These are phyloP conservation scores for Phaffomyces antillensis DNA, from an alignment of 805 yeast genomes.

Conservation along the genomic window DNA sequence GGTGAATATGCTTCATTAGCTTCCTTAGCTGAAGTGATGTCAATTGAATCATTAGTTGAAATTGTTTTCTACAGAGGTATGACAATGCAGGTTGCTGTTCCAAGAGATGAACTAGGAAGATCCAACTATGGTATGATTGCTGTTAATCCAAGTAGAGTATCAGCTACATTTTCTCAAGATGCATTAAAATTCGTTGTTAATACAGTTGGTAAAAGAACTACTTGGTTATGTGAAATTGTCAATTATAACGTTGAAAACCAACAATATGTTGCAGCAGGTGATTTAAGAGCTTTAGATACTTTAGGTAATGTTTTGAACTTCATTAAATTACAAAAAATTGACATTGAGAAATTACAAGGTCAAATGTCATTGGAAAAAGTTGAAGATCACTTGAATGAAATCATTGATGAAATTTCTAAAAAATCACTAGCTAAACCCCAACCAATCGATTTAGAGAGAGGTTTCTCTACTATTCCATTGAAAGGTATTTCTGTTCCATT, in stretches of 20 bases:
- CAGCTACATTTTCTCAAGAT: slow-evolving; percentile 82
- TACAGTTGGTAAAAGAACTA: slow-evolving; percentile 74
- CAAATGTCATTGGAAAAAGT: slow-evolving; percentile 82
- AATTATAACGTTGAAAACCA: slow-evolving; percentile 97
- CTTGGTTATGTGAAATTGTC: slow-evolving; percentile 95
- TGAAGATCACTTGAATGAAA: slow-evolving; percentile 80
- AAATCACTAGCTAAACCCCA: slow-evolving; percentile 84
- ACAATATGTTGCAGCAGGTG: slow-evolving; percentile 99
- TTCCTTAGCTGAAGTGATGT: slow-evolving; percentile 97
- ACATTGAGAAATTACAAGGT: slow-evolving; percentile 80
- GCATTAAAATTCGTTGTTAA: slow-evolving; percentile 93
- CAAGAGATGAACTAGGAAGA: slow-evolving; percentile 91
- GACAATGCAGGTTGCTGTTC: slow-evolving; percentile 99
- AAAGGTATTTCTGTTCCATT: slow-evolving; percentile 99
- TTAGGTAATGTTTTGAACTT: slow-evolving; percentile 89
- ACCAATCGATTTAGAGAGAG: slow-evolving; percentile 96
- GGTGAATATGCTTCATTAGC: slow-evolving; percentile 99
- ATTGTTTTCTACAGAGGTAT: slow-evolving; percentile 99
- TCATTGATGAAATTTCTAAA: slow-evolving; percentile 77
- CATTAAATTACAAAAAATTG: slow-evolving; percentile 89
- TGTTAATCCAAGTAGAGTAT: slow-evolving; percentile 91
- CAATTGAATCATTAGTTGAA: slow-evolving; percentile 93
- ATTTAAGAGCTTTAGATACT: slow-evolving; percentile 89
- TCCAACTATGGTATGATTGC: slow-evolving; percentile 99
- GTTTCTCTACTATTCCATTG: slow-evolving; percentile 96